A percentile compares a stretch with the other conserved stretches of the same genome.
Conservation (phyloP, 2,329 filamentous ascomycete species). For the Sarocladiaceae sp. region DNA sequence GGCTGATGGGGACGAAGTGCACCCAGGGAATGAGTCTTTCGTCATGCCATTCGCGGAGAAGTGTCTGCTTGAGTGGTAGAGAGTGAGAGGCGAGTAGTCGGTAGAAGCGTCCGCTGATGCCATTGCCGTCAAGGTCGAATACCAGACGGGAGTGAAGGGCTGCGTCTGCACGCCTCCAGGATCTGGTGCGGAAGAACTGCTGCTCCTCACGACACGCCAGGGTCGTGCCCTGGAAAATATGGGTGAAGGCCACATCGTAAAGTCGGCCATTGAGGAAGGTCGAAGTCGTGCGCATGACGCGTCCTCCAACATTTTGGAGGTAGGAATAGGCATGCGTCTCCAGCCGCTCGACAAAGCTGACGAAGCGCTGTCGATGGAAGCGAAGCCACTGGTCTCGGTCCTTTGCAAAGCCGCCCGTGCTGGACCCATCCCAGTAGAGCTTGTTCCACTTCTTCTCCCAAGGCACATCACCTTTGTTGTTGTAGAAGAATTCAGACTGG, state of each 20-base stretch:
- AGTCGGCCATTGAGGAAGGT: conserved; percentile 29
- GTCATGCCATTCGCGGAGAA: conserved; percentile 53
- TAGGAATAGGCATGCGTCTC: conserved; percentile 23
- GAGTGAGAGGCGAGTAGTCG: conserved; percentile 41
- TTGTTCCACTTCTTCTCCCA: conserved; percentile 45
- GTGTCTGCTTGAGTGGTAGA: conserved; percentile 43
- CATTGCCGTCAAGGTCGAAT: conserved; percentile 51
- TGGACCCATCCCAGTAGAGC: conserved; percentile 53
- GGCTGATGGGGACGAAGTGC: conserved; percentile 49
- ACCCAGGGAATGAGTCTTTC: conserved; percentile 49
- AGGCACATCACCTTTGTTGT: conserved; percentile 29
- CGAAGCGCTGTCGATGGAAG: conserved; percentile 43
- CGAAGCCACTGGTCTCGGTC: conserved; percentile 13
- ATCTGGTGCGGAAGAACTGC: conserved; percentile 22
- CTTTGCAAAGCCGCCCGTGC: conserved; percentile 38
- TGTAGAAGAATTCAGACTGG: conserved; percentile 35
- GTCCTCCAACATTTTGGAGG: conserved; percentile 18
- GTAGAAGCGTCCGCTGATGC: conserved; percentile 47
- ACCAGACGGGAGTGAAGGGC: conserved; percentile 33
- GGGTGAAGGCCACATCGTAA: conserved; percentile 39
- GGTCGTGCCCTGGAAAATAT: conserved; percentile 36
- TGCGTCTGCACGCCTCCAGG: conserved; percentile 27
- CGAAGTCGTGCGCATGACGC: conserved; percentile 16
- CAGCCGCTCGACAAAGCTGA: conserved; percentile 29
- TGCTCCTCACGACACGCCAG: conserved; percentile 29